Evolutionary conservation across 805 yeast species (phyloP), one percentile per base, ranked within the genome.

Genomic region (Zygotorulaspora chibaensis): DNA sequence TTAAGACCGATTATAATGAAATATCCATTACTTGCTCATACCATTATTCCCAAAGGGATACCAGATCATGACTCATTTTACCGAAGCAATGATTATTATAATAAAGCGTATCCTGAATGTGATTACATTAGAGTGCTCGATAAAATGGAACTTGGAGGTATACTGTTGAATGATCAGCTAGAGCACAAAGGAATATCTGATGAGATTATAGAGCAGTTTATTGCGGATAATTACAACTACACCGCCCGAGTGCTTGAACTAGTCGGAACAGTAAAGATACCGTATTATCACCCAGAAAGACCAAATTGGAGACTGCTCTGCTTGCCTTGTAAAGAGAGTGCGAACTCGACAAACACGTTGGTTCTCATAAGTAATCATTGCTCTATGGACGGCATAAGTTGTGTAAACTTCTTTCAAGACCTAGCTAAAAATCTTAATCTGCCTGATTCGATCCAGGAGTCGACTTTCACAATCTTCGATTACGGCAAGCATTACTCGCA

Each of bases 241-340:
- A 46, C 54, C 0, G 42, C 31, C 33, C 35, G 36, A 16, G 18
- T 57, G 11, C 28, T 53, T 31, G 56, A 54, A 34, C 25, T 52
- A n/a, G 18, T 57, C 3, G 48, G 50, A 6, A 34, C 39, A 8
- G 42, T 59, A 11, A 30, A 43, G 4, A 50, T 61, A 20, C 57
- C 59, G 0, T 44, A 49, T 11, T 47, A 48, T 36, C 52, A 54
- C 23, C 48, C 38, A 16, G 16, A 29, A 4, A 55, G 41, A 29
- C 63, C 59, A n/a, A 53, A 56, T 35, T 61, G 63, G 63, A 49
- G 65, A 33, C 17, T 61, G 8, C 17, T 57, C 16, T 45, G 50
- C 25, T 40, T 61, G 29, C 55, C 56, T 8, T 12, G 13, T 12
- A 27, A 27, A 23, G 35, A 26, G 1, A 45, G 38, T n/a, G 30